These are phyloP conservation scores for Erodium chrysanthum DNA, from an alignment of 441 rosid species.

Conservation along the genomic window DNA sequence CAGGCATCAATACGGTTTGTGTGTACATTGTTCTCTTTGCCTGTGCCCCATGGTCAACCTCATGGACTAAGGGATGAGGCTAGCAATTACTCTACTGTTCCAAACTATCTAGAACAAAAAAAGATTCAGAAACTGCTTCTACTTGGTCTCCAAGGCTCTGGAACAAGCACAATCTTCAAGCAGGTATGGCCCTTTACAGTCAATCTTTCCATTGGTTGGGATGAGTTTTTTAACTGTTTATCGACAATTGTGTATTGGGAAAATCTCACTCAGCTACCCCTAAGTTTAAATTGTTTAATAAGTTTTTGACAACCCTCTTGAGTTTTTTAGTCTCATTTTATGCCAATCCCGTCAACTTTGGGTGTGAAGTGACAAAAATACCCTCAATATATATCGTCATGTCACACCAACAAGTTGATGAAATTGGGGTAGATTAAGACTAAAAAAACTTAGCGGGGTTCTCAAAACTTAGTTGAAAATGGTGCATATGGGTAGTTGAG, in stretches of 20 bases:
- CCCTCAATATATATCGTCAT: too few relatives aligned
- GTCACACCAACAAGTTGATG: too few relatives aligned
- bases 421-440: too few relatives aligned
- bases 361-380: too few relatives aligned
- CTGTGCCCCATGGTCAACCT: constrained; percentile 52
- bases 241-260: background rate
- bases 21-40: constrained; percentile 62
- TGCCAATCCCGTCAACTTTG: too few relatives aligned
- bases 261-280: too few relatives aligned
- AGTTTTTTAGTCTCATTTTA: too few relatives aligned
- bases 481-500: too few relatives aligned
- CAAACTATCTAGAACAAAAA: constrained; percentile 57
- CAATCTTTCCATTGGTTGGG: background rate
- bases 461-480: too few relatives aligned
- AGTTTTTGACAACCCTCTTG: too few relatives aligned
- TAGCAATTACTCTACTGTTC: constrained; percentile 50
- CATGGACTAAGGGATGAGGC: constrained; percentile 47
- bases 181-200: constrained; percentile 36
- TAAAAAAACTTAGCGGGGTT: too few relatives aligned
- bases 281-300: too few relatives aligned
- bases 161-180: constrained; percentile 80
- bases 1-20: constrained; percentile 71
- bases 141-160: constrained; percentile 60
- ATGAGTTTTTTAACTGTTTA: background rate
- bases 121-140: constrained; percentile 59